Percentiles rank a stretch among this genome's conserved stretches.
phyloP scores from a whole-genome alignment of 2,329 filamentous ascomycete genomes.

The Stagonosporopsis cucurbitacearum region DNA sequence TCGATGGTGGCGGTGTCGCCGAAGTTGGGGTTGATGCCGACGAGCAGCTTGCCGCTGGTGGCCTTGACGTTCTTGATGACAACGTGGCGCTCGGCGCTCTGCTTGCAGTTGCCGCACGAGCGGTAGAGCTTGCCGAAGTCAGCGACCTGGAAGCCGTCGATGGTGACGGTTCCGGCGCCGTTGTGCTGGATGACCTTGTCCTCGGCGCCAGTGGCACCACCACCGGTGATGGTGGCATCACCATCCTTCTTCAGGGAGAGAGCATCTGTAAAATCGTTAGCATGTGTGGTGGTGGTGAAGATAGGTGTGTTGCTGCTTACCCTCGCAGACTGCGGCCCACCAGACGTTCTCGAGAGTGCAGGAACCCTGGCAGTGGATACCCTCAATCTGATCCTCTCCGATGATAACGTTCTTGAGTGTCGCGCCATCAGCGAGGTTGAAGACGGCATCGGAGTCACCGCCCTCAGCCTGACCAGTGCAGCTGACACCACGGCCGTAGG shows the following conservation, averaged over 20 bases:
- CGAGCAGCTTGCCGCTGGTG: slow-evolving; percentile 50
- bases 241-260: slow-evolving; percentile 41
- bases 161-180: slow-evolving; percentile 46
- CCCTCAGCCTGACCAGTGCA: slow-evolving; percentile 54
- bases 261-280: slow-evolving; percentile 33
- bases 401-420: slow-evolving; percentile 62
- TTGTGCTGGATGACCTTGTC: slow-evolving; percentile 53
- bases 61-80: slow-evolving; percentile 52
- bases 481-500: slow-evolving; percentile 31
- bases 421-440: slow-evolving; percentile 58
- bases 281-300: neutral
- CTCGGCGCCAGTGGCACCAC: slow-evolving; percentile 43
- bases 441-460: slow-evolving; percentile 56
- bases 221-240: slow-evolving; percentile 48
- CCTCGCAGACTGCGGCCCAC: slow-evolving; percentile 49
- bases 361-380: slow-evolving; percentile 44
- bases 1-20: slow-evolving; percentile 53
- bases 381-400: slow-evolving; percentile 54
- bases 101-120: slow-evolving; percentile 56
- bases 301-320: slow-evolving; percentile 7
- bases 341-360: slow-evolving; percentile 57
- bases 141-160: slow-evolving; percentile 35
- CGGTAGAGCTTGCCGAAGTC: slow-evolving; percentile 52
- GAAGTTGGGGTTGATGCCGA: slow-evolving; percentile 59
- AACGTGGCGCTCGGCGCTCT: slow-evolving; percentile 51